Conservation (phyloP, 495 filamentous ascomycete genomes). For the Tricharina praecox region DNA sequence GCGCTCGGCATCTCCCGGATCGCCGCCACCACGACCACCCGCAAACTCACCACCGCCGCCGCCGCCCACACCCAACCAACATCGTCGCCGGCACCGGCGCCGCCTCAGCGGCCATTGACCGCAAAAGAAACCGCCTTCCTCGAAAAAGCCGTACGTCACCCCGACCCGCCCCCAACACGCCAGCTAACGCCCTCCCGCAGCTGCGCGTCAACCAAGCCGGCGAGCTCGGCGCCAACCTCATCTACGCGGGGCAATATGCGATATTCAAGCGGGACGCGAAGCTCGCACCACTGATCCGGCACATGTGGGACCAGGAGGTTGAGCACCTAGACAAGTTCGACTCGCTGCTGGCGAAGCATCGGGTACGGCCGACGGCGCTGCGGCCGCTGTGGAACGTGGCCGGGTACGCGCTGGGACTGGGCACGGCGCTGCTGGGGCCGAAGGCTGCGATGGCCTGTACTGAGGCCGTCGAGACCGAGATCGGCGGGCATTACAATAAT, state of each 20-base stretch:
- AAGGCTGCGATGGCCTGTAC: conserved; percentile 98
- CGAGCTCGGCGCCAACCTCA: conserved; percentile 71
- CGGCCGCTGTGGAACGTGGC: conserved; percentile 81
- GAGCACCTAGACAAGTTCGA: conserved; percentile 79
- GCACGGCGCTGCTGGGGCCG: conserved; percentile 71
- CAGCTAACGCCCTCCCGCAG: conserved; percentile 13
- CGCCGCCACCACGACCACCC: neutral
- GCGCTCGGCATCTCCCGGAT: neutral
- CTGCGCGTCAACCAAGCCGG: conserved; percentile 83
- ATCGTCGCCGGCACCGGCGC: too few relatives aligned
- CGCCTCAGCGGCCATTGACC: conserved; percentile 39
- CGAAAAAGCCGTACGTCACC: conserved; percentile 45
- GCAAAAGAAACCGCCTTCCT: conserved; percentile 56
- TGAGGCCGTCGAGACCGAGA: conserved; percentile 96
- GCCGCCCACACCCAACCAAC: neutral
- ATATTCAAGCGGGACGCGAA: conserved; percentile 63
- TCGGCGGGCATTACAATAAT: conserved; percentile 86
- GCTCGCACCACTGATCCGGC: conserved; percentile 74
- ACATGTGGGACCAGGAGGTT: conserved; percentile 97
- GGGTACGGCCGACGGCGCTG: conserved; percentile 82
- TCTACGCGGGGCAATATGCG: conserved; percentile 64
- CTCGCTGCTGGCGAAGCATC: conserved; percentile 62
- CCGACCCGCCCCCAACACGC: conserved; percentile 5
- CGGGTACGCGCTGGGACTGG: conserved; percentile 73
- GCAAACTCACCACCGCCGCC: neutral